These are phyloP conservation scores for Cylindrotheca fusiformis DNA, from an alignment of 108 stramenopile species.

Conservation along the genomic window DNA sequence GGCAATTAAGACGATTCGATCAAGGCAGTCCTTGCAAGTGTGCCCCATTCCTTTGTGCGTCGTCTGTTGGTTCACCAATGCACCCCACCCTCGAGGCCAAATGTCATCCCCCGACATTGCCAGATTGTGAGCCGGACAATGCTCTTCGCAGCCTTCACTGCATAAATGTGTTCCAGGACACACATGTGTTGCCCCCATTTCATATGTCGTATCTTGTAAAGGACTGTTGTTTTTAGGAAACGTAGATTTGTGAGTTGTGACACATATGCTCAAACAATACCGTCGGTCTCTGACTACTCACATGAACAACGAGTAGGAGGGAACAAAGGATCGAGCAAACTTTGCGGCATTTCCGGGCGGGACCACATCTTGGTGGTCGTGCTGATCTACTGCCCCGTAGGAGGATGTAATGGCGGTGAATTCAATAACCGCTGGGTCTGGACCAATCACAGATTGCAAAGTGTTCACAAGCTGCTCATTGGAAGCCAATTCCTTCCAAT, in stretches of 20 bases:
- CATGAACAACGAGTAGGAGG: slow-evolving; percentile 47
- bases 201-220: slow-evolving; percentile 52
- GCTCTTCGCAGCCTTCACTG: slow-evolving; percentile 21
- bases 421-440: slow-evolving; percentile 63
- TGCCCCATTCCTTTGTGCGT: slow-evolving; percentile 53
- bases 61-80: slow-evolving; percentile 57
- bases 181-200: slow-evolving; percentile 51
- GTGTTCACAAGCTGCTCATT: slow-evolving; percentile 28
- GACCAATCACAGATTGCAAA: slow-evolving; percentile 45
- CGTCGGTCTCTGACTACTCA: no score
- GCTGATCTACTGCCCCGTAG: slow-evolving; percentile 50
- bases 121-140: slow-evolving; percentile 22
- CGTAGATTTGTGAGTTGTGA: no score
- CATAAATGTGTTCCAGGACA: slow-evolving; percentile 66
- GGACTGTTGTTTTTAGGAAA: no score
- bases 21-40: slow-evolving; percentile 34
- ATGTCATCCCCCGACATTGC: slow-evolving; percentile 29
- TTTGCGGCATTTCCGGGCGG: slow-evolving; percentile 33
- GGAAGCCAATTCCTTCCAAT: slow-evolving; percentile 41
- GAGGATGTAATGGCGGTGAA: slow-evolving; percentile 57
- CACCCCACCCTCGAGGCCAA: slow-evolving; percentile 48
- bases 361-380: slow-evolving; percentile 47
- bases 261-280: no score
- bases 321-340: slow-evolving; percentile 41
- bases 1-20: slow-evolving; percentile 52